phyloP scores from a whole-genome alignment of 306 rosid genomes.

The Coriaria nepalensis region DNA sequence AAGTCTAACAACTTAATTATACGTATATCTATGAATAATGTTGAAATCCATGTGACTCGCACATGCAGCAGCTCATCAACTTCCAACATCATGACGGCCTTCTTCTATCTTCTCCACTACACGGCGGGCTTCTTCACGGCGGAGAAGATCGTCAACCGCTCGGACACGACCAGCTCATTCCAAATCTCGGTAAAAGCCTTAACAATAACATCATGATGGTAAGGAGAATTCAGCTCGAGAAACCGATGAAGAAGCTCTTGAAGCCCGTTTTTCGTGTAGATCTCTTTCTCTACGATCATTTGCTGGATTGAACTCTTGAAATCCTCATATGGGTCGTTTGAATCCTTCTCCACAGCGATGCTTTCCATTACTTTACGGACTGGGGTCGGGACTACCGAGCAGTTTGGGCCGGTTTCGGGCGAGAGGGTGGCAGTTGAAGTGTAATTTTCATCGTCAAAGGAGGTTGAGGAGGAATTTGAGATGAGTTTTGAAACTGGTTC shows the following conservation, averaged over 20 bases:
- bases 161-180: conserved; percentile 47
- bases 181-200: conserved; percentile 79
- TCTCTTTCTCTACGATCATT: conserved; percentile 76
- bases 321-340: conserved; percentile 74
- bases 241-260: conserved; percentile 71
- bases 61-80: background rate
- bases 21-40: too few relatives aligned
- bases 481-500: background rate
- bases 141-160: conserved; percentile 9
- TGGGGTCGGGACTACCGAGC: conserved; percentile 2
- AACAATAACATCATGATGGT: conserved; percentile 58
- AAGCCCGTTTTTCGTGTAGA: conserved; percentile 53
- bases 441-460: conserved; percentile 7
- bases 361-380: conserved; percentile 17
- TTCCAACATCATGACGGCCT: background rate
- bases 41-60: background rate
- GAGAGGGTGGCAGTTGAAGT: conserved; percentile 5
- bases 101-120: background rate
- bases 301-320: conserved; percentile 75
- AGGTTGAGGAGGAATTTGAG: background rate
- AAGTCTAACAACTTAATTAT: too few relatives aligned
- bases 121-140: background rate
- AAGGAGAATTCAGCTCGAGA: conserved; percentile 66
- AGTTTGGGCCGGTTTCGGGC: background rate
- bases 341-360: conserved; percentile 76